Base-by-base conservation (phyloP, 768 basidiomycete genomes). In the Naganishia vaughanmartiniae region DNA sequence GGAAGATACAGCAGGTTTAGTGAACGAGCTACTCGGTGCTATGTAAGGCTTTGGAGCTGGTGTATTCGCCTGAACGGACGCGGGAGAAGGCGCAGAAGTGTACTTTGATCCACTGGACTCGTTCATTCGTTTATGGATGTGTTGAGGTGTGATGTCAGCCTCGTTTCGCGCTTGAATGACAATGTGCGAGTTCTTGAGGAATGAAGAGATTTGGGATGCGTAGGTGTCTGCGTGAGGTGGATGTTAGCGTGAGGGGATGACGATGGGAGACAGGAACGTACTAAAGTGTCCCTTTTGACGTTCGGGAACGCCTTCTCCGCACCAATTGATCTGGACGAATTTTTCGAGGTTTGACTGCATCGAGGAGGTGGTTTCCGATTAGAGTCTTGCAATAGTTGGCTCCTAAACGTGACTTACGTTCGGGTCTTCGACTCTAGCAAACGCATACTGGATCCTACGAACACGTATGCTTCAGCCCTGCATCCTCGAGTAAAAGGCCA, bases 271-370 rank as follows among this genome's bases (percentile, higher is more conserved):
- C 54, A 46, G 39, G 26, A 12, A 77, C 82, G 51, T 67, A 83
- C 83, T 89, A 83, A 95, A 95, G 28, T 96, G 84, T 10, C 95
- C 95, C 80, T 98, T 98, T 82, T 91, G 89, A 24, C 85, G 84
- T 79, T 89, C 92, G 15, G 95, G 95, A 0, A 98, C 95, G 70
- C 95, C 95, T 77, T 95, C 94, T 54, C 95, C 95, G 75, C 92
- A 93, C 94, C 95, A 96, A 76, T 93, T 92, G 81, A 98, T 89
- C 77, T 95, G 91, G 19, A 97, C 92, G 72, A 94, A 92, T 83
- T 96, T 97, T 54, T 89, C 85, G 1, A 98, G 85, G 72, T 89
- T 84, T 77, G 86, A 91, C 90, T 95, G 65, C 24, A 31, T 0
- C 28, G n/a, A 15, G 19, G 15, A 5, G 34, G 46, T 9, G 24